Evolutionary conservation across 208 protist genomes (phyloP), one percentile per base, ranked within the genome.

Genomic region (Acanthamoeba sp.): DNA sequence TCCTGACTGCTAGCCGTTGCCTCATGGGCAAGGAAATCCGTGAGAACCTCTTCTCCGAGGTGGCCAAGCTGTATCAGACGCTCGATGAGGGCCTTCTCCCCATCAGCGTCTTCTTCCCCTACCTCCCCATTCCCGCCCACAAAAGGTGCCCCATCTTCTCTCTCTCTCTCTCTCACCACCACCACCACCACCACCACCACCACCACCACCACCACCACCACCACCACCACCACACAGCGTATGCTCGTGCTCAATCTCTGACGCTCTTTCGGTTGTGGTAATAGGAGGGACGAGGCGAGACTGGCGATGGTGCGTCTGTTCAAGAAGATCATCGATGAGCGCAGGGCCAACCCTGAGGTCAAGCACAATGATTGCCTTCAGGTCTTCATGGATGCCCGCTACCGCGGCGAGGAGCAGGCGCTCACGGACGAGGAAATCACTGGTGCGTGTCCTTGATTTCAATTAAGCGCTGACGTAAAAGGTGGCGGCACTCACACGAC

Each of bases 1-100:
- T 98, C 95, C 98, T 98, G 94, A 99, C 98, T 48, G 98, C 98
- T 36, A 98, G 97, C 94, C 96, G 98, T 85, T 98, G 97, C 93
- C 97, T 99, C 32, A 98, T 98, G 94, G 98, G 98, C 36, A 97
- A 98, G 93, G 98, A 98, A 94, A 95, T 99, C 52, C 97, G 98
- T 92, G 96, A 97, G 85, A 97, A 98, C 84, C 96, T 98, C 29
- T 95, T 98, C 91, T 96, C 96, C 24, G 95, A 98, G 59, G 95
- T 99, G 57, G 96, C 97, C 34, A 87, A 97, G 87, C 97, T 99
- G 66, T 97, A 98, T 80, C 96, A 96, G 34, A 96, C 96, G 87
- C 98, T 98, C 96, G 98, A 98, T 93, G 96, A 95, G 91, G 97
- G 97, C 82, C 96, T 98, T 27, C 98, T 97, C 57, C 98, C 98